Percentiles rank a stretch among this genome's conserved stretches.
Conservation (phyloP, 2,329 filamentous ascomycete genomes). For the Juglanconis juglandina region DNA sequence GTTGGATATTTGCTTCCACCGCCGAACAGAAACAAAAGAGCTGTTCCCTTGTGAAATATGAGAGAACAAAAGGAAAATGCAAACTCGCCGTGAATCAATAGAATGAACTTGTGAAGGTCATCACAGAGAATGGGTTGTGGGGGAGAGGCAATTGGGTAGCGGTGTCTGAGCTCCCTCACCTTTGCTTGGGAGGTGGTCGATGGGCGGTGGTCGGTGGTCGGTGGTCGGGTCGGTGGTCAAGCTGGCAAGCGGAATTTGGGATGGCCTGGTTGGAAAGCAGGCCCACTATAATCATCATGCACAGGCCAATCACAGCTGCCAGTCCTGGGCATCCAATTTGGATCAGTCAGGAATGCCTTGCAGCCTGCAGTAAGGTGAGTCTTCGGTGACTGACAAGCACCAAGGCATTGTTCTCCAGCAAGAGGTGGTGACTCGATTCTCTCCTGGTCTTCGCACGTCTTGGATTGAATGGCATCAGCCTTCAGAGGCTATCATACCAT, state of each 20-base stretch:
- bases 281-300: background rate
- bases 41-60: background rate
- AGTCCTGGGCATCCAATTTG: no score
- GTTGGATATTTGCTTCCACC: background rate
- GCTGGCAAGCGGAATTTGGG: background rate
- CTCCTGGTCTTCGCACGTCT: no score
- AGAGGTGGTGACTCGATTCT: no score
- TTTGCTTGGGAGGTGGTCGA: background rate
- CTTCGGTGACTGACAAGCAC: background rate
- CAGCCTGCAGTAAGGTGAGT: background rate
- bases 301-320: no score
- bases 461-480: no score
- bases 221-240: background rate
- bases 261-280: background rate
- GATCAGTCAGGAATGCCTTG: background rate
- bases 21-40: background rate
- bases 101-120: slow-evolving; percentile 6
- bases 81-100: slow-evolving; percentile 8
- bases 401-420: background rate
- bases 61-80: slow-evolving; percentile 9
- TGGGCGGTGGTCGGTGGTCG: background rate
- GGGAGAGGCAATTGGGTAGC: background rate
- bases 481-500: no score
- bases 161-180: background rate
- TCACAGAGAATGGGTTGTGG: background rate